Percentiles rank a stretch among this genome's conserved stretches.
These are phyloP conservation scores for Hypoxylon perforatum DNA, from an alignment of 495 filamentous ascomycete species.

Conservation along the genomic window DNA sequence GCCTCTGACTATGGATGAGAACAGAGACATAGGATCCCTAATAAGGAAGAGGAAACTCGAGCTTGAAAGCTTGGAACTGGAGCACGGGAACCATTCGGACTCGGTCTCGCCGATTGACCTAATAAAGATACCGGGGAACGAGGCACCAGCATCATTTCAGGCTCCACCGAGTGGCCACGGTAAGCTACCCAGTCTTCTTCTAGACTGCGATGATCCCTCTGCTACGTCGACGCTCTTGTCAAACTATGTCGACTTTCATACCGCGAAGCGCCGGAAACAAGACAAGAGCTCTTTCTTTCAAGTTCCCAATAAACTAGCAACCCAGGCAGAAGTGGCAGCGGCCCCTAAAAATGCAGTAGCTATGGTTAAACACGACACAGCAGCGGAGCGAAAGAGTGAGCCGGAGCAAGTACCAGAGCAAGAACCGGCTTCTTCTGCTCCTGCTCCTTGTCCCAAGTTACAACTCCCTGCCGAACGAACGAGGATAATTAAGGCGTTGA, in stretches of 20 bases:
- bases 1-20: slow-evolving; percentile 31
- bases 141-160: not conserved
- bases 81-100: not conserved
- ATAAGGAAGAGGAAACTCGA: slow-evolving; percentile 38
- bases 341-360: not conserved
- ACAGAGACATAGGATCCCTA: slow-evolving; percentile 20
- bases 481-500: slow-evolving; percentile 43
- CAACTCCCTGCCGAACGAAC: slow-evolving; percentile 1
- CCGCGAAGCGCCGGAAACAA: slow-evolving; percentile 40
- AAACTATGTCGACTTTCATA: slow-evolving; percentile 42
- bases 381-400: not conserved
- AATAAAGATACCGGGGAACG: slow-evolving; percentile 1
- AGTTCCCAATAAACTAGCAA: not conserved
- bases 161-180: not conserved
- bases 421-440: too few relatives aligned
- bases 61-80: not conserved
- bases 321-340: not conserved
- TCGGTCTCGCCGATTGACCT: slow-evolving; percentile 16
- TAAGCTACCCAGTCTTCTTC: slow-evolving; percentile 26
- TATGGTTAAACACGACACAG: not conserved
- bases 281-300: slow-evolving; percentile 38
- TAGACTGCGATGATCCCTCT: slow-evolving; percentile 25
- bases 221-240: slow-evolving; percentile 40
- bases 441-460: slow-evolving; percentile 31
- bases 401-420: not conserved